Conservation (phyloP, 345 rosid species). For the Stellera chamaejasme region DNA sequence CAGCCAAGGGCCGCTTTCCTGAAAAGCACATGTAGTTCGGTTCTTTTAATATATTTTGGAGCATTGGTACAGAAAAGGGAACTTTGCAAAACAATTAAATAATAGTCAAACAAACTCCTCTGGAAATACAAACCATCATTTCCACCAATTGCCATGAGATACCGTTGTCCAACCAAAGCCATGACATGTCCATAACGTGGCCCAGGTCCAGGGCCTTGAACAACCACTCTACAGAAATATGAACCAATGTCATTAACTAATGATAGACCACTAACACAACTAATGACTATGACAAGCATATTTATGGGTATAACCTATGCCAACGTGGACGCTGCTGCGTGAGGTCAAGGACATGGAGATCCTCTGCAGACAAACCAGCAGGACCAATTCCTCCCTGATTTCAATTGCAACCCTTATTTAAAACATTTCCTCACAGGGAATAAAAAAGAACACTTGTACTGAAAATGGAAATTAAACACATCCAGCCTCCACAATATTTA, state of each 20-base stretch:
- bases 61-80: constrained; percentile 4
- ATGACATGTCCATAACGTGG: constrained; percentile 95
- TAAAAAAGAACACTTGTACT: too few species aligned
- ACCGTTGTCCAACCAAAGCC: constrained; percentile 95
- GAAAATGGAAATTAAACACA: too few species aligned
- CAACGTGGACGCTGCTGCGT: constrained; percentile 88
- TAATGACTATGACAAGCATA: constrained; percentile 3
- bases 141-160: constrained; percentile 95
- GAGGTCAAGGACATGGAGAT: constrained; percentile 95
- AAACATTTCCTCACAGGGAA: too few species aligned
- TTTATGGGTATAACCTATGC: constrained; percentile 53
- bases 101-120: background rate
- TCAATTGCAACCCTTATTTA: background rate
- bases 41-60: constrained; percentile 7
- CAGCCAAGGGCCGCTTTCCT: constrained; percentile 93
- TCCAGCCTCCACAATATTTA: background rate
- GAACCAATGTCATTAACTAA: background rate
- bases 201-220: constrained; percentile 96
- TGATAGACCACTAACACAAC: background rate
- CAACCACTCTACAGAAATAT: constrained; percentile 59
- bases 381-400: constrained; percentile 94
- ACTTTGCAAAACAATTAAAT: constrained; percentile 3
- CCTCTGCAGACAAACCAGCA: constrained; percentile 92
- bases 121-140: constrained; percentile 60
- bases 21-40: constrained; percentile 12